phyloP scores from a whole-genome alignment of 2,329 filamentous ascomycete genomes.

The Sporothrix humicola region DNA sequence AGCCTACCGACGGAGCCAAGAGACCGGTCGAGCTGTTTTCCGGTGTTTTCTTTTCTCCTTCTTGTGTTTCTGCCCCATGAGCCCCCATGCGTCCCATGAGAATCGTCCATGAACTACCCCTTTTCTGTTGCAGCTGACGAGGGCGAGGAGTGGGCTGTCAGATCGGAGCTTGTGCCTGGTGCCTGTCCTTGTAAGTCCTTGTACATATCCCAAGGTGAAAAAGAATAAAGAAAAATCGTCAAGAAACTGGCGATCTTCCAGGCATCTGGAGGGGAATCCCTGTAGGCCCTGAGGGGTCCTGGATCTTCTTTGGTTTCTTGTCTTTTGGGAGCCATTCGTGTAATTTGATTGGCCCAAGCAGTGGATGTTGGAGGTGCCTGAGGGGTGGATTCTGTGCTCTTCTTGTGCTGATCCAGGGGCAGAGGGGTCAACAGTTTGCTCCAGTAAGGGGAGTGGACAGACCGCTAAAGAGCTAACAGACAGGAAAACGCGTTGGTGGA shows the following conservation, averaged over 20 bases:
- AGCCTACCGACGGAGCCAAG: background rate
- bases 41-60: background rate
- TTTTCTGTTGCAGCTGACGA: background rate
- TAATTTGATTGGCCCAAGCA: constrained; percentile 23
- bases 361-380: background rate
- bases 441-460: background rate
- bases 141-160: background rate
- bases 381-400: background rate
- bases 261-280: background rate
- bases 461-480: background rate
- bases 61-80: background rate
- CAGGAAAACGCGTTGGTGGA: constrained; percentile 8
- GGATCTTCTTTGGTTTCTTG: background rate
- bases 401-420: constrained; percentile 22
- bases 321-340: constrained; percentile 11
- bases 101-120: background rate
- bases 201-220: too few relatives aligned
- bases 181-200: too few relatives aligned
- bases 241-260: background rate
- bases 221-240: background rate
- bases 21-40: background rate
- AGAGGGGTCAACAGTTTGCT: background rate
- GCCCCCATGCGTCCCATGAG: background rate
- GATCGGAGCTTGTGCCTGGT: constrained; percentile 13
- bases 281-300: background rate